Evolutionary conservation across 2,329 filamentous ascomycete genomes (phyloP), one percentile per base, ranked within the genome.

Genomic region (Fusarium papillatum): DNA sequence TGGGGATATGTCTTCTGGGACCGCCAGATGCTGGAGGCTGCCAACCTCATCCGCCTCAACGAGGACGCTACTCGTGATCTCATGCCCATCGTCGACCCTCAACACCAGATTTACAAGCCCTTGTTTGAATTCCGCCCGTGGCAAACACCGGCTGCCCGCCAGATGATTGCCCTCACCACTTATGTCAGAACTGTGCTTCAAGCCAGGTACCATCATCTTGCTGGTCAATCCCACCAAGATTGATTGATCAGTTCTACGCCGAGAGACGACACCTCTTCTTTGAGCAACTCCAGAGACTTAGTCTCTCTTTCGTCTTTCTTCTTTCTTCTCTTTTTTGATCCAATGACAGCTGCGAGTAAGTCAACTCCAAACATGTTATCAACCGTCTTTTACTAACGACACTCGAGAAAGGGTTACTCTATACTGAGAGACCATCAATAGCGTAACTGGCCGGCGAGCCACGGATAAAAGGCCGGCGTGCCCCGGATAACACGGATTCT

Each of bases 1-100:
- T 70, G 73, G 59, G 73, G 50, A 2, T 76, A 73, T 3, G 53
- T 68, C 19, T 73, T 76, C 26, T 76, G 69, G 69, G 69, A 73
- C 6, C n/a, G 67, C 10, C 19, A 38, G 1, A 75, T 73, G 73
- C 64, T 75, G 2, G 22, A 73, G 8, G 26, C 39, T 1, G 39
- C 63, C 1, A 38, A 34, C 6, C 31, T 73, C 4, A 36, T 22
- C 5, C 3, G 22, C 16, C 4, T 14, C 29, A 48, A 48, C 22
- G 43, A 17, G 22, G 22, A 48, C 14, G 43, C 43, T 24, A 48
- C 43, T 24, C 43, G 43, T 26, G 46, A 50, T 26, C 46, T 29
- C 46, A 29, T 19, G 16, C 46, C 46, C 26, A 19, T 17, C 11
- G 5, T 50, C 16, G 2, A 11, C 34, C 13, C 17, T 9, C 4